Percentiles rank a stretch among this genome's conserved stretches.
These are phyloP conservation scores for Asterophora parasitica DNA, from an alignment of 768 basidiomycete genomes.

Conservation along the genomic window DNA sequence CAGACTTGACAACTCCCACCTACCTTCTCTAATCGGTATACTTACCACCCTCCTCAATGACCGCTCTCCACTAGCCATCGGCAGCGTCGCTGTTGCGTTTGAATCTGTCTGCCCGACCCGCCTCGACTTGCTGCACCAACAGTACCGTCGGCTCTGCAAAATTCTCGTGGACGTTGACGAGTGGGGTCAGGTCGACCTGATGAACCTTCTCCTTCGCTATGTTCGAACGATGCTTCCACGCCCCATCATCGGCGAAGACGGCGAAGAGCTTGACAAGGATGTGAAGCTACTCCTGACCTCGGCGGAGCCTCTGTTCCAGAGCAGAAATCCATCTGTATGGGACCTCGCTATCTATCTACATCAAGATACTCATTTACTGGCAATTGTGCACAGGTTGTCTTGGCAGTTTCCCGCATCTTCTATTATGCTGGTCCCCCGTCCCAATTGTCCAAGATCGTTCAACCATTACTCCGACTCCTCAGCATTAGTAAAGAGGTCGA, in stretches of 20 bases:
- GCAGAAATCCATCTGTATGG: constrained; percentile 81
- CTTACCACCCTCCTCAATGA: constrained; percentile 64
- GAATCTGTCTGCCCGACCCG: constrained; percentile 81
- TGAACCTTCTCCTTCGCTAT: constrained; percentile 78
- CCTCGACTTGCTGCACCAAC: constrained; percentile 82
- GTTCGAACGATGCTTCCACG: constrained; percentile 77
- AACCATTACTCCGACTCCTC: constrained; percentile 73
- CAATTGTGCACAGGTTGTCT: constrained; percentile 54
- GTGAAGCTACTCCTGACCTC: constrained; percentile 68
- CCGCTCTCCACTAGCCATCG: constrained; percentile 82
- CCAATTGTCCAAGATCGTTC: constrained; percentile 50
- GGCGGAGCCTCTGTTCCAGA: constrained; percentile 76
- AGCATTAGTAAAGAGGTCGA: constrained; percentile 67
- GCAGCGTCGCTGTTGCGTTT: constrained; percentile 83
- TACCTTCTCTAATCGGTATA: constrained; percentile 64
- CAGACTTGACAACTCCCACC: constrained; percentile 73
- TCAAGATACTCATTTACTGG: background rate
- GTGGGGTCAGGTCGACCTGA: constrained; percentile 87
- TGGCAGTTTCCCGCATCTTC: constrained; percentile 68
- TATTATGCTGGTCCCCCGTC: constrained; percentile 68
- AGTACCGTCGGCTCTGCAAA: constrained; percentile 81
- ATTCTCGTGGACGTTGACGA: constrained; percentile 91
- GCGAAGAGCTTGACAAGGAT: constrained; percentile 71
- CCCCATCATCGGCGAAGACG: constrained; percentile 36
- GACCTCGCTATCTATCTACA: background rate